Evolutionary conservation across 1,139 yeast species (phyloP).

Genomic region (Scheffersomyces cryptocercus): DNA sequence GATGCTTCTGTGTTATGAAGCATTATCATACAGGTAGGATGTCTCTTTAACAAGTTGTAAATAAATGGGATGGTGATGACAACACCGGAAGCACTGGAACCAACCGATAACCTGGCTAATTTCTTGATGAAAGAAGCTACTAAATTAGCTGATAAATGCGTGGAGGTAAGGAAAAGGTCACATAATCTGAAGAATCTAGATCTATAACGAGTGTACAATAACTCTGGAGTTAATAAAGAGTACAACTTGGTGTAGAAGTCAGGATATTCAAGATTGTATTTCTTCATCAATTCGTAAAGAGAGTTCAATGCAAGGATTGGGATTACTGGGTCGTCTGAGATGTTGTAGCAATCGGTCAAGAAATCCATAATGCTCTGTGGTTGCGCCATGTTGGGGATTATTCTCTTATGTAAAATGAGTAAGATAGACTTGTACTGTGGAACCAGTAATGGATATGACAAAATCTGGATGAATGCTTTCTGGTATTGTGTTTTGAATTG

Average conservation of each 20-base stretch:
- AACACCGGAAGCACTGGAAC: conserved; percentile 89
- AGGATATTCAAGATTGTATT: conserved; percentile 87
- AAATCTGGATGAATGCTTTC: conserved; percentile 59
- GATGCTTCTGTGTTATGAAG: conserved; percentile 54
- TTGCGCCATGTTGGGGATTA: conserved; percentile 77
- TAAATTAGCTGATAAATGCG: conserved; percentile 81
- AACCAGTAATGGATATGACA: conserved; percentile 50
- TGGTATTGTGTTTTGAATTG: conserved; percentile 70
- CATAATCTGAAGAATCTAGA: conserved; percentile 86
- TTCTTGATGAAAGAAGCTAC: conserved; percentile 89
- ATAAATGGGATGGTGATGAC: conserved; percentile 88
- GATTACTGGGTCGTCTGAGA: conserved; percentile 61
- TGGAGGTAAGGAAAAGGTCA: conserved; percentile 81
- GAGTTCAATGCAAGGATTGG: conserved; percentile 87
- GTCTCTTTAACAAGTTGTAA: conserved; percentile 84
- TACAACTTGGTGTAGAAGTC: conserved; percentile 84
- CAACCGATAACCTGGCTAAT: conserved; percentile 70
- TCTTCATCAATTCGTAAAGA: conserved; percentile 79
- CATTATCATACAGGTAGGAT: conserved; percentile 91
- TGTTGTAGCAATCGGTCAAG: conserved; percentile 78
- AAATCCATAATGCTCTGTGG: conserved; percentile 92
- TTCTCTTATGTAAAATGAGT: conserved; percentile 73
- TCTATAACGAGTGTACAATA: conserved; percentile 77
- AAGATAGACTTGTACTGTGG: conserved; percentile 72
- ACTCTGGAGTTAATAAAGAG: conserved; percentile 70